Evolutionary conservation across 163 green algal species (phyloP).

Genomic region (Trebouxiophyceae sp.): DNA sequence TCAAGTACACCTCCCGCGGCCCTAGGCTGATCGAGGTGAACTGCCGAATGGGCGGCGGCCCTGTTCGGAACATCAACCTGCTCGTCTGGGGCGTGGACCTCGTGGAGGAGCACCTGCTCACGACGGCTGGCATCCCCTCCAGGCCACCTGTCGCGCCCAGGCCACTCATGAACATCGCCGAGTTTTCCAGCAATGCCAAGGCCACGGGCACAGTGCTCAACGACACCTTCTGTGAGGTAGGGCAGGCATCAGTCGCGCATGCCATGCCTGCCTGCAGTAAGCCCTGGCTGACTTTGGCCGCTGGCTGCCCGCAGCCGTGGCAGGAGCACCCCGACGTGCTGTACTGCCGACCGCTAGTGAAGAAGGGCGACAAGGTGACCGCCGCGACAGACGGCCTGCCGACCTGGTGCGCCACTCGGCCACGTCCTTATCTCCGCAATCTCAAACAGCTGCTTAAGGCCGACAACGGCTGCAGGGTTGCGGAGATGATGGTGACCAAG

Average conservation of each 20-base stretch:
- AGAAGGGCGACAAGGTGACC: conserved; percentile 50
- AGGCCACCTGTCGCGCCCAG: conserved; percentile 51
- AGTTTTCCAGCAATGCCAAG: conserved; percentile 83
- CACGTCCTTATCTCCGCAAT: too few species aligned
- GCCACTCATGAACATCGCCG: conserved; percentile 68
- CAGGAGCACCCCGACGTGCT: conserved; percentile 56
- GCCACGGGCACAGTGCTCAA: conserved; percentile 42
- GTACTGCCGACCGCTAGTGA: conserved; percentile 63
- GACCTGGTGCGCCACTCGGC: too few species aligned
- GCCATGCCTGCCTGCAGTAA: too few species aligned
- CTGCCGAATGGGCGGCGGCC: conserved; percentile 82
- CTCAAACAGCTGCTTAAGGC: too few species aligned
- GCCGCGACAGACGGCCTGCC: conserved; percentile 77
- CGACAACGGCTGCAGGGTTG: conserved; percentile 37
- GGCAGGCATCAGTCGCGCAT: too few species aligned
- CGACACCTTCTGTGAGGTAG: conserved; percentile 37
- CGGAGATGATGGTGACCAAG: conserved; percentile 72
- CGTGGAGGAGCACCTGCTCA: conserved; percentile 52
- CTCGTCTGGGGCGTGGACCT: conserved; percentile 88
- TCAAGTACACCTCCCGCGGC: conserved; percentile 76
- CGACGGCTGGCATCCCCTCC: conserved; percentile 66
- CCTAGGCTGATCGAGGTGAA: conserved; percentile 91
- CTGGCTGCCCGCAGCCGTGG: conserved; percentile 62
- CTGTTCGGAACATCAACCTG: conserved; percentile 79
- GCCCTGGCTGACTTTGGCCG: too few species aligned